Percentiles rank a stretch among this genome's conserved stretches.
Evolutionary conservation across 1,139 yeast species (phyloP).

Genomic region (Yamadazyma epiphylla): DNA sequence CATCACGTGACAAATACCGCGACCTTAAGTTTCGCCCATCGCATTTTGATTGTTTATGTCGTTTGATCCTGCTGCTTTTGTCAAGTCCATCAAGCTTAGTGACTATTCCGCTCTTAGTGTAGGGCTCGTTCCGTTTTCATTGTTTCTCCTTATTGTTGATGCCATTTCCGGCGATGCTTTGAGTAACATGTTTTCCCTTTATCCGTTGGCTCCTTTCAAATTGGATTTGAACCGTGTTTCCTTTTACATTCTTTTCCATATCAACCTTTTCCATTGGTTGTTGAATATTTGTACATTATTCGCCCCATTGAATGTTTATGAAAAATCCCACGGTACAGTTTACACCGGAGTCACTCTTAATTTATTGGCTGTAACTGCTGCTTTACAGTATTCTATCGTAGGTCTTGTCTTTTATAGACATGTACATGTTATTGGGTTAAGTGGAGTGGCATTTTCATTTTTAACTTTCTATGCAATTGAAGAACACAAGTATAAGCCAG

Average conservation of each 20-base stretch:
- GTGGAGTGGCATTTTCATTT: conserved; percentile 77
- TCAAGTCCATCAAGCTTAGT: too few species aligned
- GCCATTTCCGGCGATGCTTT: conserved; percentile 15
- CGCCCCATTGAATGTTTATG: conserved; percentile 67
- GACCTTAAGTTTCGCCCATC: too few species aligned
- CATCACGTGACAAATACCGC: too few species aligned
- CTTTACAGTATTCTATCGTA: conserved; percentile 57
- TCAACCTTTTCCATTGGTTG: conserved; percentile 56
- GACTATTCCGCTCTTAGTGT: conserved; percentile 61
- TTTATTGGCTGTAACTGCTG: conserved; percentile 67
- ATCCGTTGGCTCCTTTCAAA: conserved; percentile 54
- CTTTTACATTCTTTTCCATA: conserved; percentile 72
- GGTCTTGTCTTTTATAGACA: conserved; percentile 55
- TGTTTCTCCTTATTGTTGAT: conserved; percentile 32
- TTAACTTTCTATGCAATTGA: conserved; percentile 59
- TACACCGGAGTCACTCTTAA: conserved; percentile 82
- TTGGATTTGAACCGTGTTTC: conserved; percentile 64
- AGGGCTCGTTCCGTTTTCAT: conserved; percentile 59
- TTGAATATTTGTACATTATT: conserved; percentile 58
- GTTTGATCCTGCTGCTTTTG: too few species aligned
- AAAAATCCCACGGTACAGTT: conserved; percentile 76
- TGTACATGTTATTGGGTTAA: conserved; percentile 57
- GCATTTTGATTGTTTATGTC: too few species aligned
- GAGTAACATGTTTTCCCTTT: conserved; percentile 30
- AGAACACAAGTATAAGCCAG: conserved; percentile 53